phyloP scores from a whole-genome alignment of 2,329 filamentous ascomycete species.

The Zymoseptoria crescenta region DNA sequence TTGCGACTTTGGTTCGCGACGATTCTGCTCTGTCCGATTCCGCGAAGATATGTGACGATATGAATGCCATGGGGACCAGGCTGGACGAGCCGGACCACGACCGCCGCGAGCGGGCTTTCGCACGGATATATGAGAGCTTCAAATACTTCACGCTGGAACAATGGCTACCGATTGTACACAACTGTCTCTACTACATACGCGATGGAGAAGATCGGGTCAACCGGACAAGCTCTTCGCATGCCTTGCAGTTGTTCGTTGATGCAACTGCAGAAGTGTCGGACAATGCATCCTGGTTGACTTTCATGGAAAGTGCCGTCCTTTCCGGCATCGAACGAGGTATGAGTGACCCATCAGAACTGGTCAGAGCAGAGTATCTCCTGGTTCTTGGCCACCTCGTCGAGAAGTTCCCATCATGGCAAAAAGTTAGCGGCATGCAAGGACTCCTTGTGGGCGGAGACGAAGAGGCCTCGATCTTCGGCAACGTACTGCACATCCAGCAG shows the following conservation, averaged over 20 bases:
- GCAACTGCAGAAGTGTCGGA: constrained; percentile 44
- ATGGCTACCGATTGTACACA: constrained; percentile 83
- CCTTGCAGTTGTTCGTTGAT: constrained; percentile 69
- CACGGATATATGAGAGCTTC: constrained; percentile 57
- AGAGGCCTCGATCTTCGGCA: constrained; percentile 81
- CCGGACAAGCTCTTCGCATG: constrained; percentile 72
- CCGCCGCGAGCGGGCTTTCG: constrained; percentile 69
- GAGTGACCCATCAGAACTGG: constrained; percentile 70
- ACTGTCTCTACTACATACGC: constrained; percentile 78
- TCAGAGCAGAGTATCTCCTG: constrained; percentile 72
- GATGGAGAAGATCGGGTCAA: constrained; percentile 85
- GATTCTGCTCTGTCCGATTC: constrained; percentile 55
- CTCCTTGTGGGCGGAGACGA: constrained; percentile 67
- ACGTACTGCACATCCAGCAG: constrained; percentile 83
- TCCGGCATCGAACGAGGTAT: constrained; percentile 70
- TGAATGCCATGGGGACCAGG: constrained; percentile 71
- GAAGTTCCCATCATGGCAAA: constrained; percentile 59
- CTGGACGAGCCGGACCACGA: constrained; percentile 88
- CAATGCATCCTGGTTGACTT: constrained; percentile 42
- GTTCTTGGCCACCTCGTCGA: constrained; percentile 73
- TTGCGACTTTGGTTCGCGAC: constrained; percentile 61
- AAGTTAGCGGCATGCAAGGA: constrained; percentile 64
- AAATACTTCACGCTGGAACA: constrained; percentile 60
- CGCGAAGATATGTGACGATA: constrained; percentile 62
- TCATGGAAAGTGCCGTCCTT: constrained; percentile 60